phyloP scores from a whole-genome alignment of 1,284 basidiomycete species.

The Sanghuangporus weigelae region DNA sequence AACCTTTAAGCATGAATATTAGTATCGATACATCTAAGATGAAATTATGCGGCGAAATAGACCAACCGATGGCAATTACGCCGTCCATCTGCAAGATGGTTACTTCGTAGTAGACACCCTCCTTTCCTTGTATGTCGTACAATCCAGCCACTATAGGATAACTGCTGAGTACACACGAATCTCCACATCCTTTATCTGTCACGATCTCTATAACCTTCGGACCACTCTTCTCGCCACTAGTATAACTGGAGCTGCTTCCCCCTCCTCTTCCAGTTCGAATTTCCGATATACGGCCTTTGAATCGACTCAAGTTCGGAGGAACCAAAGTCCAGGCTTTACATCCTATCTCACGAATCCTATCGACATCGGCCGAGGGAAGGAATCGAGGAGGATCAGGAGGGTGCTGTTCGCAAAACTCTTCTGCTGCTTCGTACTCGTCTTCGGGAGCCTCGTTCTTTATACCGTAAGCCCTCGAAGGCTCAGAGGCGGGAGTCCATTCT shows the following conservation, averaged over 20 bases:
- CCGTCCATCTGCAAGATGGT: constrained; percentile 50
- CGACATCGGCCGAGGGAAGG: constrained; percentile 43
- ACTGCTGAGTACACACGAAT: constrained; percentile 51
- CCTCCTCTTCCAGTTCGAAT: constrained; percentile 6
- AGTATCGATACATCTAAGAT: neutral
- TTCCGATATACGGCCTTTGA: constrained; percentile 34
- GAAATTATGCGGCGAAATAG: neutral
- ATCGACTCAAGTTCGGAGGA: constrained; percentile 31
- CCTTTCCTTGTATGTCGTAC: constrained; percentile 47
- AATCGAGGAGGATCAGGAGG: constrained; percentile 37
- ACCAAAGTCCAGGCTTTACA: constrained; percentile 48
- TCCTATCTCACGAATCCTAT: constrained; percentile 41
- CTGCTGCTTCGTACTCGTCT: constrained; percentile 45
- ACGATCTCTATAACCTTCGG: constrained; percentile 32
- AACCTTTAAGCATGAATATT: constrained; percentile 35
- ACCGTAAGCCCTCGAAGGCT: constrained; percentile 40
- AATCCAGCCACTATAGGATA: constrained; percentile 57
- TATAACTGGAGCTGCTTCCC: neutral
- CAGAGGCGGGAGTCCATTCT: constrained; percentile 45
- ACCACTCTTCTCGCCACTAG: constrained; percentile 32
- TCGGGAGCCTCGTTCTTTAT: constrained; percentile 48
- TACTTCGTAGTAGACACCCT: constrained; percentile 61
- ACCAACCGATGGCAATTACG: constrained; percentile 53
- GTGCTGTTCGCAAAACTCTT: constrained; percentile 41
- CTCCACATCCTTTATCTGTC: constrained; percentile 39